Evolutionary conservation across 352 stramenopile species (phyloP), one percentile per base, ranked within the genome.

Genomic region (Phytophthora pini): DNA sequence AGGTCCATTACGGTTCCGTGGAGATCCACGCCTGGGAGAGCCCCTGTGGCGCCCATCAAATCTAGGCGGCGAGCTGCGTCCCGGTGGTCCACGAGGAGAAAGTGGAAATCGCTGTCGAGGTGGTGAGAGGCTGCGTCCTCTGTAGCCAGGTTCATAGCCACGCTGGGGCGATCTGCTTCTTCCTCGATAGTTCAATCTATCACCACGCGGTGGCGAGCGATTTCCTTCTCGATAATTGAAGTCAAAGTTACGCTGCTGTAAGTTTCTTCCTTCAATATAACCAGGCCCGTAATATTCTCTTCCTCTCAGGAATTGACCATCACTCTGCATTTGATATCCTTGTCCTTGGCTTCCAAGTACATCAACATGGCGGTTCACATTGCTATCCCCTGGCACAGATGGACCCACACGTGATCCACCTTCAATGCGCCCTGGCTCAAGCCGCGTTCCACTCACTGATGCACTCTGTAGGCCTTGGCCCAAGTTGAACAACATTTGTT

Each of bases 341-440:
- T 26, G 24, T 26, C 29, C 20, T 49, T 55, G 44, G 5, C 34
- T 4, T 49, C 38, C 15, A n/a, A 17, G 29, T 13, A 1, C 7
- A 11, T 34, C 22, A 46, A 46, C 20, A 11, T 20, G 32, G 20
- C 12, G 20, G n/a, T n/a, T 38, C 5, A 3, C 1, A 17, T 31
- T 12, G 38, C 20, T 38, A 27, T 59, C 39, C 10, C 52, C 52
- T 38, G 12, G 26, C 52, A 20, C 27, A 41, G 39, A 11, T 22
- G 26, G 20, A 59, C 26, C 52, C 52, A 36, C 26, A 41, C 52
- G 39, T 49, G 52, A 11, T 41, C n/a, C 29, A 49, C 31, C 51
- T 26, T 50, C 1, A 1, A 22, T 26, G 26, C 27, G n/a, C 38
- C 26, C 27, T 41, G 39, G 17, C 52, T 49, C 39, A 17, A 26